Evolutionary conservation across 2,329 filamentous ascomycete species (phyloP).

Genomic region (Endoconidiophora laricicola): DNA sequence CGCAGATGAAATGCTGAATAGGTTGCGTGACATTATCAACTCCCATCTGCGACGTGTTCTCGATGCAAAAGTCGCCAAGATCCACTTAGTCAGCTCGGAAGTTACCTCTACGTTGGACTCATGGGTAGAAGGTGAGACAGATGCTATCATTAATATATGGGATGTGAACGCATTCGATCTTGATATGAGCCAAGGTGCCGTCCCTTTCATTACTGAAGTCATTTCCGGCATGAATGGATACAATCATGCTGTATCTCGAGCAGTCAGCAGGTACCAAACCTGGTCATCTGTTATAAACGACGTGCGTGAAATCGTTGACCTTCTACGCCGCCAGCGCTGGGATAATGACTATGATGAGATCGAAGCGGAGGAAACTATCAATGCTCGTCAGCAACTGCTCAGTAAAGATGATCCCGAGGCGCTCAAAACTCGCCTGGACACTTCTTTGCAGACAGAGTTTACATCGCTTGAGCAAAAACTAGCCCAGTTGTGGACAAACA

Average conservation of each 20-base stretch:
- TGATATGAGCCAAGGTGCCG: constrained; percentile 48
- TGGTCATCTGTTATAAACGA: constrained; percentile 64
- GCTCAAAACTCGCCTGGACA: constrained; percentile 42
- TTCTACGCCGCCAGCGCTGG: constrained; percentile 53
- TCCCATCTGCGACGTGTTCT: constrained; percentile 47
- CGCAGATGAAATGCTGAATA: constrained; percentile 49
- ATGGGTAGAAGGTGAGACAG: constrained; percentile 40
- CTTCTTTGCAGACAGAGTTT: constrained; percentile 40
- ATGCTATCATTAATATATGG: constrained; percentile 47
- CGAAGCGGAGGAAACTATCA: constrained; percentile 55
- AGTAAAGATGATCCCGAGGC: constrained; percentile 54
- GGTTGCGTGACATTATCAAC: constrained; percentile 53
- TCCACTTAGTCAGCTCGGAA: constrained; percentile 48
- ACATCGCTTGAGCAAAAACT: constrained; percentile 40
- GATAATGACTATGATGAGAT: constrained; percentile 59
- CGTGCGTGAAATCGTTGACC: constrained; percentile 43
- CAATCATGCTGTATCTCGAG: constrained; percentile 45
- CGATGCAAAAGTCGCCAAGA: constrained; percentile 42
- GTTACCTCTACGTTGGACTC: constrained; percentile 43
- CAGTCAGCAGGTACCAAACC: constrained; percentile 46
- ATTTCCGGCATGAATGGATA: constrained; percentile 55
- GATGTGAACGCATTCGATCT: constrained; percentile 37
- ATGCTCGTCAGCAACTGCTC: constrained; percentile 47
- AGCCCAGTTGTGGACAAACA: constrained; percentile 30
- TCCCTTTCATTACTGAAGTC: constrained; percentile 51